Evolutionary conservation across 495 filamentous ascomycete species (phyloP), one percentile per base, ranked within the genome.

Genomic region (Jackrogersella minutella): DNA sequence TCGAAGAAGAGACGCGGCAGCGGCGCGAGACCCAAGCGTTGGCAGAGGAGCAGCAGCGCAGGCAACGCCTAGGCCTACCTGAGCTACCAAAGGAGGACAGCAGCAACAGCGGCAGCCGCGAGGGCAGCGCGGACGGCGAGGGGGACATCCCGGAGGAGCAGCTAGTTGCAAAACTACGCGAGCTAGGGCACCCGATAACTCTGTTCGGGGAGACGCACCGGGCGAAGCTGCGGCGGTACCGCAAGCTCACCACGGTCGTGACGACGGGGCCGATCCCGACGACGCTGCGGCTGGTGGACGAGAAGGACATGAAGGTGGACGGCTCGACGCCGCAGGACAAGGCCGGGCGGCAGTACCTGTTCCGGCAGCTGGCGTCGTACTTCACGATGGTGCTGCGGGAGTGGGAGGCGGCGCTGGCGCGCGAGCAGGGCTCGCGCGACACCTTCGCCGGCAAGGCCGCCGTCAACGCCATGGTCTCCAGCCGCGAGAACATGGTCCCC

Each of bases 381-480:
- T 98, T 99, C 82, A 91, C 89, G 62, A 90, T 99, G 88, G 87
- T 99, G 16, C 81, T 99, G 36, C 82, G 79, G 30, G 95, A 96
- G 76, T 99, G 96, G 96, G 88, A 91, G 66, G 52, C 77, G 24
- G 92, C 93, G 36, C 82, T 99, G 41, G 87, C 89, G 3, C 82
- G 83, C 24, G 90, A 94, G 46, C 58, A 64, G 41, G 73, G 84
- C 34, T 28, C 24, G 7, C 59, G 88, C 58, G 85, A 91, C 70
- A 93, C 89, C 49, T 88, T 88, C 58, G 86, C 90, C 16, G 90
- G 93, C 33, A 90, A 90, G 52, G 85, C 87, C 26, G 95, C 95
- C 6, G 83, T 85, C 56, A 87, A 84, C 69, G 89, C 90, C 33
- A 94, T 96, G 90, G 77, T 87, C 6, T 90, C 92, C 66, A 90